A percentile compares a stretch with the other conserved stretches of the same genome.
These are phyloP conservation scores for Karstenula rhodostoma DNA, from an alignment of 2,329 filamentous ascomycete genomes.

Conservation along the genomic window DNA sequence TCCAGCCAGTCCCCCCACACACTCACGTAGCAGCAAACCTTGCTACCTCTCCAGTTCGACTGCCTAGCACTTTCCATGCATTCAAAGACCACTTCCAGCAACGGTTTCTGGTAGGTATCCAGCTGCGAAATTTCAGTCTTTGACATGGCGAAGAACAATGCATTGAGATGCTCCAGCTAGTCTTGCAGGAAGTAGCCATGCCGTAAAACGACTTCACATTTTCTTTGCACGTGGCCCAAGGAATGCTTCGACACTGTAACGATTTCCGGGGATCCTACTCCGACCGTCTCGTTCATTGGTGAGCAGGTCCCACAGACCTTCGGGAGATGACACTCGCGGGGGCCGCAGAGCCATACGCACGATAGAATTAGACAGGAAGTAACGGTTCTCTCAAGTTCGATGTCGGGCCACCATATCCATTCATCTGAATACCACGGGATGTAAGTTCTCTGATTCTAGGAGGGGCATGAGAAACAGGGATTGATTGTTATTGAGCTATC, in stretches of 20 bases:
- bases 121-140: constrained; percentile 16
- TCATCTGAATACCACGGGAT: neutral
- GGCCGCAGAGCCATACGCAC: neutral
- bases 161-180: constrained; percentile 20
- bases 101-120: constrained; percentile 36
- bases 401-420: neutral
- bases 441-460: too few species aligned
- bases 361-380: neutral
- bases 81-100: constrained; percentile 41
- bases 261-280: neutral
- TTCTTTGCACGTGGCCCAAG: neutral
- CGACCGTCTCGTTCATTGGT: neutral
- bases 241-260: neutral
- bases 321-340: neutral
- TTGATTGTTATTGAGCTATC: too few species aligned
- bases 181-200: constrained; percentile 33
- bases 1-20: constrained; percentile 35
- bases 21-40: constrained; percentile 44
- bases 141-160: constrained; percentile 24
- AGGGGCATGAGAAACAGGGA: too few species aligned
- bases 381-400: neutral
- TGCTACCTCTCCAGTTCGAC: constrained; percentile 32
- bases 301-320: neutral
- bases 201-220: neutral
- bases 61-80: constrained; percentile 47